Conservation (phyloP, 345 rosid species). For the Eutrema japonicum region DNA sequence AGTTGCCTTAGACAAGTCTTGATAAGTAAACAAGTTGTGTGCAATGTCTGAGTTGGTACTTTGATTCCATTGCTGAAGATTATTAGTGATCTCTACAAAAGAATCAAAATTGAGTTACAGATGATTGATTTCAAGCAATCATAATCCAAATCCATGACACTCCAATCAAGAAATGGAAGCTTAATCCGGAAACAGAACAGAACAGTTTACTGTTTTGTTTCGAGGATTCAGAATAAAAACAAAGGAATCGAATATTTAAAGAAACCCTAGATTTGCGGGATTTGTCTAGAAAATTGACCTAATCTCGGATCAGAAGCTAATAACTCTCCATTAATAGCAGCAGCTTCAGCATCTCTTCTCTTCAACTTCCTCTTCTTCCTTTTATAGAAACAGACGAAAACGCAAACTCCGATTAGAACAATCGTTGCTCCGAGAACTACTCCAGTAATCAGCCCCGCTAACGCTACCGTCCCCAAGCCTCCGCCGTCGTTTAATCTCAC, state of each 20-base stretch:
- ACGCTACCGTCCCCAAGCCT: not conserved
- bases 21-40: slow-evolving; percentile 54
- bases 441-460: slow-evolving; percentile 16
- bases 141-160: no score
- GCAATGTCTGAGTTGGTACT: slow-evolving; percentile 41
- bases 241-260: slow-evolving; percentile 30
- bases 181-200: not conserved
- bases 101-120: not conserved
- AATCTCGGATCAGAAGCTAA: slow-evolving; percentile 9
- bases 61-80: slow-evolving; percentile 49
- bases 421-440: slow-evolving; percentile 31
- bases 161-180: not conserved
- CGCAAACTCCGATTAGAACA: slow-evolving; percentile 38
- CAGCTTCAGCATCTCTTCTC: slow-evolving; percentile 34
- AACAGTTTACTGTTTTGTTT: not conserved
- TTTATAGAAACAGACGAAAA: slow-evolving; percentile 31
- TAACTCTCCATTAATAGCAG: not conserved
- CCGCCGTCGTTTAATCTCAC: not conserved
- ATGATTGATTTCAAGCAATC: no score
- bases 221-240: not conserved
- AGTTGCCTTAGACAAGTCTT: slow-evolving; percentile 64
- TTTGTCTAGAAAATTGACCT: slow-evolving; percentile 17
- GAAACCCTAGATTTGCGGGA: slow-evolving; percentile 34
- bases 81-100: slow-evolving; percentile 8
- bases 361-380: slow-evolving; percentile 24